Conservation (phyloP, 345 rosid genomes). For the Psidium guajava region DNA sequence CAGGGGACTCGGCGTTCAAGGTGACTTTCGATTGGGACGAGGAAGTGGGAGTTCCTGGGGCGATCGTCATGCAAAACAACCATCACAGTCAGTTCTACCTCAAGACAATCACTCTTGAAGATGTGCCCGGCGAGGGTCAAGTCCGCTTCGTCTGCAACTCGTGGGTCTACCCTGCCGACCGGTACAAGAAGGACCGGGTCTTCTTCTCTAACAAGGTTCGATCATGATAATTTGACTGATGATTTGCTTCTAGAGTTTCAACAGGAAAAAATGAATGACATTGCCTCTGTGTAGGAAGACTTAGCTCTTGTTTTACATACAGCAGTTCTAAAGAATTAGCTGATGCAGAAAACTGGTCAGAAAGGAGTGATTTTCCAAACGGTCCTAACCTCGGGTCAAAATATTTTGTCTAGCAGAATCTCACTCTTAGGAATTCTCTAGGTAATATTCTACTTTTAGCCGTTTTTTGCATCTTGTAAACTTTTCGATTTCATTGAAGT, state of each 20-base stretch:
- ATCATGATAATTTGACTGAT: not conserved
- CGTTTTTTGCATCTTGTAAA: not conserved
- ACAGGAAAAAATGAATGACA: not conserved
- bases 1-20: constrained; percentile 18
- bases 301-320: not conserved
- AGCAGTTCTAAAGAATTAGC: too few species aligned
- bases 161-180: constrained; percentile 29
- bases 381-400: not conserved
- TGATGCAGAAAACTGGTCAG: not conserved
- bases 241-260: not conserved
- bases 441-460: too few species aligned
- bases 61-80: constrained; percentile 19
- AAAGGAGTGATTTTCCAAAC: not conserved
- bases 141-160: constrained; percentile 37
- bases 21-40: constrained; percentile 26
- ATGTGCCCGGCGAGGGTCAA: constrained; percentile 29
- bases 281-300: not conserved
- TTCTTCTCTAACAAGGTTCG: constrained; percentile 32
- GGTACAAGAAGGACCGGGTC: constrained; percentile 15
- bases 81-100: constrained; percentile 34
- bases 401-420: not conserved
- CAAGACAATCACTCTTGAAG: constrained; percentile 21
- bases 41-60: constrained; percentile 25
- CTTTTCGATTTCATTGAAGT: not conserved
- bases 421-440: not conserved